Base-by-base conservation (phyloP, 805 yeast species). In the Monosporozyma aerobia region DNA sequence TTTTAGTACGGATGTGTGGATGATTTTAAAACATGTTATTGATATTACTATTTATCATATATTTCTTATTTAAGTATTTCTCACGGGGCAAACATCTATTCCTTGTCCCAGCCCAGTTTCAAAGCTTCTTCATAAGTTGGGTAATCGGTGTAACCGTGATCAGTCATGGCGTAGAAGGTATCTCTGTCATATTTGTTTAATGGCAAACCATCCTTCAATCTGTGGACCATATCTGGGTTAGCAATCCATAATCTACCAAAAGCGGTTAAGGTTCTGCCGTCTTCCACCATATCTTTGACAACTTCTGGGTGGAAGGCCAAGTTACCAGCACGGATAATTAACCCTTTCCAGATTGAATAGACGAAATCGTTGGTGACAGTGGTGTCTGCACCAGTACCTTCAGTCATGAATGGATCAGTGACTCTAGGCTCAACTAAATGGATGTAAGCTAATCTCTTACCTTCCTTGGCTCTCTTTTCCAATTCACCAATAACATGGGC, bases 221-320 rank as follows among this genome's bases (percentile, higher is more conserved):
- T 66, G 5, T 63, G 56, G 16, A 72, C 74, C 40, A 80, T 60
- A 57, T 80, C 85, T 0, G 84, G 82, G 64, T 80, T 80, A 30
- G 81, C 64, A 49, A 76, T 73, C 63, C 72, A 79, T 52, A 63
- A 66, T 52, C 82, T 71, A n/a, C 82, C 82, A 44, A 62, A 64
- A 23, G 58, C 65, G 13, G 76, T 63, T 49, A 76, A 59, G 1
- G 82, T 78, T 57, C 75, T 63, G 47, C 71, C 65, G 51, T 71
- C 68, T 16, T 51, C 51, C 11, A 56, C 58, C 10, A 57, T 54
- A 32, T 62, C 61, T 8, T 23, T 7, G 9, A 19, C 43, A 1
- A 39, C 25, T 7, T 39, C 43, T 32, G 63, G 65, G 32, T 59
- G 58, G 29, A 60, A 45, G 46, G 59, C 65, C 27, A 59, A 61